Percentiles rank a stretch among this genome's conserved stretches.
Conservation (phyloP, 495 filamentous ascomycete species). For the Daldinia decipiens region DNA sequence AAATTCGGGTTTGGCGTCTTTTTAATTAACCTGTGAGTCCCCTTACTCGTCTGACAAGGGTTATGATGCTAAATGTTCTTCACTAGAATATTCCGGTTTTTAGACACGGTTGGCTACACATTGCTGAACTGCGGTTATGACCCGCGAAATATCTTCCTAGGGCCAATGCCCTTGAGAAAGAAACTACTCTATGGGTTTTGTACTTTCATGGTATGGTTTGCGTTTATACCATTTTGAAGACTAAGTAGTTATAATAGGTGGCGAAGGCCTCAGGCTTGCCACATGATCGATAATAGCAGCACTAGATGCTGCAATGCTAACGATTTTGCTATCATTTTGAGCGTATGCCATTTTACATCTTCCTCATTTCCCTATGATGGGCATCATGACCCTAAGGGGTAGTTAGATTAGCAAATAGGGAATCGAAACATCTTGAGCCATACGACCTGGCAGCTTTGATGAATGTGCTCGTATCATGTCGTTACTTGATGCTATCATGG, state of each 20-base stretch:
- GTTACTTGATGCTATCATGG: background rate
- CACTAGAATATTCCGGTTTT: constrained; percentile 43
- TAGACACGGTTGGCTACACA: constrained; percentile 46
- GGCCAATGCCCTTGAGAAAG: constrained; percentile 34
- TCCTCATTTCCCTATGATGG: background rate
- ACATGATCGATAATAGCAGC: constrained; percentile 20
- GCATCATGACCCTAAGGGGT: background rate
- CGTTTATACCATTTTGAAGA: constrained; percentile 49
- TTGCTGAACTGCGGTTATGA: constrained; percentile 49
- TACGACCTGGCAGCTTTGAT: background rate
- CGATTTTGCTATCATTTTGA: constrained; percentile 11
- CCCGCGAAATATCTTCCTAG: constrained; percentile 46
- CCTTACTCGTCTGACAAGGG: background rate
- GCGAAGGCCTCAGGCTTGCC: constrained; percentile 14
- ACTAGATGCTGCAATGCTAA: constrained; percentile 11
- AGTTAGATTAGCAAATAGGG: background rate
- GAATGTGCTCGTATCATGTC: background rate
- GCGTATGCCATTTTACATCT: constrained; percentile 13
- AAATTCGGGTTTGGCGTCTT: constrained; percentile 48
- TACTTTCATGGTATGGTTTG: constrained; percentile 50
- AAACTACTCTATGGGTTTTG: constrained; percentile 47
- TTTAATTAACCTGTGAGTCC: constrained; percentile 49
- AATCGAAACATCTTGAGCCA: background rate
- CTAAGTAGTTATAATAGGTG: constrained; percentile 25
- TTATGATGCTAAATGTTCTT: constrained; percentile 10